Percentiles rank a stretch among this genome's conserved stretches.
phyloP scores from a whole-genome alignment of 768 basidiomycete genomes.

The Tricholoma furcatifolium region DNA sequence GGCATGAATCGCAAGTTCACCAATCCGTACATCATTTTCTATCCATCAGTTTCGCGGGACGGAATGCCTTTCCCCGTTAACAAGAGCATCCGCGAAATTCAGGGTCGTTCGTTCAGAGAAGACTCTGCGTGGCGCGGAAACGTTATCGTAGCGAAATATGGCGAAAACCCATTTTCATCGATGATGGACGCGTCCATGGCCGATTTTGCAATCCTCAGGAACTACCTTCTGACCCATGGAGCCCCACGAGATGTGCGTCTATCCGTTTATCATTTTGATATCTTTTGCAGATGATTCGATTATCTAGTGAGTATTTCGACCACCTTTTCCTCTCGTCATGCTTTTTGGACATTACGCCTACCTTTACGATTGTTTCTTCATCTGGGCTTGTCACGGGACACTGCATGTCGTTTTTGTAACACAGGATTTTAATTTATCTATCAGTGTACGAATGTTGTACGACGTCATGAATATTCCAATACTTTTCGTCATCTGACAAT shows the following conservation, averaged over 20 bases:
- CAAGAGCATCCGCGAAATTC: conserved; percentile 72
- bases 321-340: not conserved
- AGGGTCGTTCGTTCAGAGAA: conserved; percentile 60
- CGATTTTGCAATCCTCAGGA: conserved; percentile 80
- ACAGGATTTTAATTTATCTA: not conserved
- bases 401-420: not conserved
- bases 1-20: conserved; percentile 79
- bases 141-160: conserved; percentile 73
- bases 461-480: no score
- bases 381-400: not conserved
- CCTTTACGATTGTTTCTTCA: not conserved
- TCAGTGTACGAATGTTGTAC: no score
- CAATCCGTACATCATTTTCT: conserved; percentile 81
- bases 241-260: conserved; percentile 42
- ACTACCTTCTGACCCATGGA: conserved; percentile 70
- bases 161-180: conserved; percentile 48
- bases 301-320: not conserved
- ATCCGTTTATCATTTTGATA: not conserved
- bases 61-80: conserved; percentile 83
- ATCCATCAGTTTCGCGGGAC: conserved; percentile 72
- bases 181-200: conserved; percentile 80
- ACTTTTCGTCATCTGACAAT: no score
- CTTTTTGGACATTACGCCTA: no score
- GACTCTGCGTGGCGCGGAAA: conserved; percentile 77
- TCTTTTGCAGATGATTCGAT: not conserved